Conservation (phyloP, 345 rosid genomes). For the Eucalyptus pumila region DNA sequence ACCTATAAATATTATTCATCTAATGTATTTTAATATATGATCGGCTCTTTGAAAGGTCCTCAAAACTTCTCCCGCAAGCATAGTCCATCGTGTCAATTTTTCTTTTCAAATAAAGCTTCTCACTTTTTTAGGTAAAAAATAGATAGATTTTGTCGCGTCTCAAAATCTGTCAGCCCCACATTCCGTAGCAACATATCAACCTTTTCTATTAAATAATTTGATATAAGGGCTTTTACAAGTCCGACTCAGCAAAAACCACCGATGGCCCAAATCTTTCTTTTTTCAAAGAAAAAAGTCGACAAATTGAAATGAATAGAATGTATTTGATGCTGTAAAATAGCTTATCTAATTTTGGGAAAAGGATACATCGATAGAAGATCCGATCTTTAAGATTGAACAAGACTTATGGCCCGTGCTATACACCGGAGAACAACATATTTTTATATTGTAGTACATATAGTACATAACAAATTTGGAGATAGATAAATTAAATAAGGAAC, state of each 20-base stretch:
- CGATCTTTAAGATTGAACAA: background rate
- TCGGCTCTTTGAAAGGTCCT: background rate
- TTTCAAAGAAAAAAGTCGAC: background rate
- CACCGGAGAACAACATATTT: background rate
- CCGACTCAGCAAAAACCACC: background rate
- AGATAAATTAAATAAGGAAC: background rate
- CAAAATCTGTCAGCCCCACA: background rate
- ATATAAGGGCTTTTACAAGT: background rate
- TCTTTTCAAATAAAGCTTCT: background rate
- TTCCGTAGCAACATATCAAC: background rate
- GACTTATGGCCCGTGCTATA: background rate
- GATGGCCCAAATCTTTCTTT: background rate
- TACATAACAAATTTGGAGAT: background rate
- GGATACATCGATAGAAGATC: background rate
- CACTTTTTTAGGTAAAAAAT: background rate
- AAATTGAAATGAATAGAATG: background rate
- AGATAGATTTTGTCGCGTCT: background rate
- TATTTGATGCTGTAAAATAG: background rate
- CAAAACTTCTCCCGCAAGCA: background rate
- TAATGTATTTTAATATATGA: background rate
- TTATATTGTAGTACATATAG: background rate
- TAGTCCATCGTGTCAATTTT: background rate
- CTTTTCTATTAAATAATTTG: background rate
- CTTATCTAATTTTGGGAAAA: background rate
- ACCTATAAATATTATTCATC: background rate